Conservation (phyloP, 441 rosid species). For the Rhodomyrtus psidioides region DNA sequence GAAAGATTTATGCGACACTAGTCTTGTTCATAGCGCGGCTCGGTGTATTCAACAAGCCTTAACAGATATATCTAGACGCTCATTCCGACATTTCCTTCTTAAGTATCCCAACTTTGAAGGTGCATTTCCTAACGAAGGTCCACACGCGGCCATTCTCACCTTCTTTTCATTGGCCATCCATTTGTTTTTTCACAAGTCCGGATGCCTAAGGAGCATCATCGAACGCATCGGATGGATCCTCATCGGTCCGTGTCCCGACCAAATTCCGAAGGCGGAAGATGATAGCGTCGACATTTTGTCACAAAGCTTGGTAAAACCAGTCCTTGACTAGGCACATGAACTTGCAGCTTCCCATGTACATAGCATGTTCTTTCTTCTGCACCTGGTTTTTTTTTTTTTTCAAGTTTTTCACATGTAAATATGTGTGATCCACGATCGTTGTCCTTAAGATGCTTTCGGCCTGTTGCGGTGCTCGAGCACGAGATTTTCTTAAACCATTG, state of each 20-base stretch:
- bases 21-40: neutral
- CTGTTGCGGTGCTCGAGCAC: neutral
- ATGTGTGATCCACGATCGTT: neutral
- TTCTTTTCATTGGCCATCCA: neutral
- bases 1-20: accelerated
- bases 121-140: neutral
- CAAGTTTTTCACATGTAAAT: neutral
- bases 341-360: neutral
- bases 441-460: neutral
- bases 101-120: neutral
- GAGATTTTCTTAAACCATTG: neutral
- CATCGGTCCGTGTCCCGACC: neutral
- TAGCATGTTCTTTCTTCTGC: neutral
- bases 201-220: neutral
- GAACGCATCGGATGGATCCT: accelerated
- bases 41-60: neutral
- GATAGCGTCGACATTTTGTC: neutral
- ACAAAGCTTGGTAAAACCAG: neutral
- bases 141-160: neutral
- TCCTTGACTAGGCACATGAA: neutral
- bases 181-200: accelerated
- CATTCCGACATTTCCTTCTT: neutral
- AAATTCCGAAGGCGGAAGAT: neutral
- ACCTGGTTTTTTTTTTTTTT: too few relatives aligned
- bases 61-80: neutral